Evolutionary conservation across 2,329 filamentous ascomycete genomes (phyloP).

Genomic region (Fusarium udum): DNA sequence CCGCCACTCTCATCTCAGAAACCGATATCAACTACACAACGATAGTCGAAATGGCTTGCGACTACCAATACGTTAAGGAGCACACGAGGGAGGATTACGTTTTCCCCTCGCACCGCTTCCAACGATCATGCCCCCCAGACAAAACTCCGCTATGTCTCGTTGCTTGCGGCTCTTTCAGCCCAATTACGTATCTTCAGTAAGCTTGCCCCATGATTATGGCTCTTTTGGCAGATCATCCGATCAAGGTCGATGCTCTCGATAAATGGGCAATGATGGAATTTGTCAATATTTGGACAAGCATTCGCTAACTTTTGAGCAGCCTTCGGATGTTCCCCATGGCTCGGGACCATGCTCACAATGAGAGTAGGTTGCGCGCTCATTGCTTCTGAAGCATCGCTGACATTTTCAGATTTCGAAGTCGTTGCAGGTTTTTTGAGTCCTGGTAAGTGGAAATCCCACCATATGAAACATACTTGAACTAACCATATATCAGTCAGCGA

Average conservation of each 20-base stretch:
- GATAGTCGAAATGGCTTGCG: slow-evolving; percentile 39
- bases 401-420: slow-evolving; percentile 71
- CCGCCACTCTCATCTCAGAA: slow-evolving; percentile 11
- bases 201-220: neutral
- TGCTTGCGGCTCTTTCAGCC: slow-evolving; percentile 69
- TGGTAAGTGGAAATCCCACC: slow-evolving; percentile 29
- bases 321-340: slow-evolving; percentile 80
- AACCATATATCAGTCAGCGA: slow-evolving; percentile 43
- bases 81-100: slow-evolving; percentile 57
- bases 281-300: neutral
- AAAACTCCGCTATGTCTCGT: slow-evolving; percentile 72
- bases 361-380: slow-evolving; percentile 38
- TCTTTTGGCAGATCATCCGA: neutral
- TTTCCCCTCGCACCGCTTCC: slow-evolving; percentile 70
- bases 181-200: slow-evolving; percentile 28
- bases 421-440: slow-evolving; percentile 72
- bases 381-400: slow-evolving; percentile 3
- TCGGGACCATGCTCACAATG: slow-evolving; percentile 74
- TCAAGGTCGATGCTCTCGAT: neutral
- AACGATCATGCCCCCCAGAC: slow-evolving; percentile 63
- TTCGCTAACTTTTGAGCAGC: slow-evolving; percentile 7
- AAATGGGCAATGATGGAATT: neutral
- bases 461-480: neutral
- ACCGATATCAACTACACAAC: neutral
- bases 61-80: slow-evolving; percentile 48